Base-by-base conservation (phyloP, 495 filamentous ascomycete species). In the Clohesyomyces aquaticus region DNA sequence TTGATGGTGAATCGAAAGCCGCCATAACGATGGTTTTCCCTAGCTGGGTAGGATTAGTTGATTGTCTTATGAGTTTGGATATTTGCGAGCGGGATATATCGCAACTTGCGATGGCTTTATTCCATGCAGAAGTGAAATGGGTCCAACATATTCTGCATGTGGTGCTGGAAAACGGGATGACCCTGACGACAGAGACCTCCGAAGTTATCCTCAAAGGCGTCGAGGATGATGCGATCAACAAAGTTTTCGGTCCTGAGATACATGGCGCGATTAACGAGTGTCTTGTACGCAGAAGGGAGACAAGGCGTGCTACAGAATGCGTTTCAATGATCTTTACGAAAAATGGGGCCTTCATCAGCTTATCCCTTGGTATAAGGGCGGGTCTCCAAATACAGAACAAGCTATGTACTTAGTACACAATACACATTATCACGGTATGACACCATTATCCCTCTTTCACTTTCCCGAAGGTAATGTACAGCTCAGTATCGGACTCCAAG, bases 371-470 rank as follows among this genome's bases (percentile, higher is more conserved):
- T 23, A 19, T 52, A 52, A 8, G 27, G 23, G 9, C 8, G 27
- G 48, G 48, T 52, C 10, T 52, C 18, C 22, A 23, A 18, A 52
- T 52, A 52, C 48, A 52, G 48, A 28, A 52, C 16, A 23, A 52
- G 48, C 48, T 52, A 52, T 52, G 27, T 28, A 52, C 48, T 22
- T 52, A 52, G 48, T 23, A 52, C 27, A 18, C 25, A 52, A 52
- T 52, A 3, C 25, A 52, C 27, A 52, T 52, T 23, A 3, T 28
- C 32, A n/a, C n/a, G n/a, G n/a, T n/a, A n/a, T 11, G 12, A 49
- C 12, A 21, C 8, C 8, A 19, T 21, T 49, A 49, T 9, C 9
- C 48, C 48, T 52, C 48, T 52, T 52, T 23, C 22, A 52, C 48
- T 52, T 52, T 11, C 18, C 48, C 22, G 22, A 23, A 6, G 14